These are phyloP conservation scores for Mercurialis annua DNA, from an alignment of 345 rosid species.

Conservation along the genomic window DNA sequence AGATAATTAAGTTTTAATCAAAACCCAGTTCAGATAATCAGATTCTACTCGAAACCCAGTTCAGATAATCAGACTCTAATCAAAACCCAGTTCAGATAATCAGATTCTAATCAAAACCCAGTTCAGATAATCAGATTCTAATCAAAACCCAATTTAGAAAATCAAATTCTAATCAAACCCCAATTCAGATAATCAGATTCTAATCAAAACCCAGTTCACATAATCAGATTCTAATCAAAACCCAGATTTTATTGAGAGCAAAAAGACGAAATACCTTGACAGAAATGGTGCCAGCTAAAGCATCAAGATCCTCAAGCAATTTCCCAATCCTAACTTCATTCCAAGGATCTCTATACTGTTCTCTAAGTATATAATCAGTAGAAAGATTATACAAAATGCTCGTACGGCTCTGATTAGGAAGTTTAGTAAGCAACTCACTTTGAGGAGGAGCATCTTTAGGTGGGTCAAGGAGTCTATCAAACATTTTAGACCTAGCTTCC, in stretches of 20 bases:
- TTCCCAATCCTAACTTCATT: constrained; percentile 85
- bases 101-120: constrained; percentile 11
- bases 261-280: constrained; percentile 54
- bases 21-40: constrained; percentile 14
- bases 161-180: constrained; percentile 6
- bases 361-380: constrained; percentile 58
- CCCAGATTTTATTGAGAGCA: not conserved
- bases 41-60: constrained; percentile 12
- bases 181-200: constrained; percentile 1
- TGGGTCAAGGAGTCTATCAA: constrained; percentile 70
- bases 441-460: constrained; percentile 85
- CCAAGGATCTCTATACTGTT: constrained; percentile 91
- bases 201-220: constrained; percentile 16
- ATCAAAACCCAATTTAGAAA: constrained; percentile 15
- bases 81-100: constrained; percentile 15
- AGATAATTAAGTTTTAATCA: not conserved
- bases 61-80: not conserved
- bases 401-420: constrained; percentile 67
- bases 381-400: constrained; percentile 65
- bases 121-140: not conserved
- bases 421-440: constrained; percentile 54
- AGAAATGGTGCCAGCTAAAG: constrained; percentile 85
- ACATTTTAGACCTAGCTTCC: constrained; percentile 72
- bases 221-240: constrained; percentile 5
- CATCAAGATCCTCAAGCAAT: constrained; percentile 89